Base-by-base conservation (phyloP, 176 grass and related monocot species). In the Zoysia pacifica region DNA sequence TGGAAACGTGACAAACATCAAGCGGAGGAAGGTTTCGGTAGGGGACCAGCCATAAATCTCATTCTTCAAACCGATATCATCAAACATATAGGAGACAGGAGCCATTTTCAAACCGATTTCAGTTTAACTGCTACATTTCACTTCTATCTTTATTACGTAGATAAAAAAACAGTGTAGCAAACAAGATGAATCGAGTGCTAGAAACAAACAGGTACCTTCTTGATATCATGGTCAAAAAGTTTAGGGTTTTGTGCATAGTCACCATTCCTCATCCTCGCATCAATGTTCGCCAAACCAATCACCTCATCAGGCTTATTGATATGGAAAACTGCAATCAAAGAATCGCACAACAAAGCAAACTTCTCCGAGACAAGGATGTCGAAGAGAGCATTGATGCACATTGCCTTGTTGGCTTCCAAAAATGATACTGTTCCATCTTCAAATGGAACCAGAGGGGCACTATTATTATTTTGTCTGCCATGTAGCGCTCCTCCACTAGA, bases 311-410 rank as follows among this genome's bases (percentile, higher is more conserved):
- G 75, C 70, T 91, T 82, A 47, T 56, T 79, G 53, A 83, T 84
- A 87, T 87, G 84, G 82, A 99, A 93, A 47, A 56, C 80, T 84
- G 65, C 75, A 75, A 80, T 81, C 71, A 95, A 63, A 67, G 91
- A 73, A 89, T 99, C 82, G 73, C 92, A 99, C 64, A 99, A 45
- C 50, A 93, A 76, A 43, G 90, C 90, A 82, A 99, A 99, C 67
- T 93, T 94, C 60, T 95, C 90, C 0, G 96, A 95, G 62, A 90
- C 61, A 39, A 99, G 52, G 79, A 99, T 79, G 46, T 93, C 90
- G 19, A 87, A 76, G 62, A 99, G 85, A 75, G 85, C 82, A 28
- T 82, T 91, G 43, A 80, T 87, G 82, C 90, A 95, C 69, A 86
- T 93, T 28, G 75, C 80, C 53, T 81, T 91, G 69, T 93, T 93